Evolutionary conservation across 2,329 filamentous ascomycete species (phyloP), one percentile per base, ranked within the genome.

Genomic region (Cladobotryum mycophilum): DNA sequence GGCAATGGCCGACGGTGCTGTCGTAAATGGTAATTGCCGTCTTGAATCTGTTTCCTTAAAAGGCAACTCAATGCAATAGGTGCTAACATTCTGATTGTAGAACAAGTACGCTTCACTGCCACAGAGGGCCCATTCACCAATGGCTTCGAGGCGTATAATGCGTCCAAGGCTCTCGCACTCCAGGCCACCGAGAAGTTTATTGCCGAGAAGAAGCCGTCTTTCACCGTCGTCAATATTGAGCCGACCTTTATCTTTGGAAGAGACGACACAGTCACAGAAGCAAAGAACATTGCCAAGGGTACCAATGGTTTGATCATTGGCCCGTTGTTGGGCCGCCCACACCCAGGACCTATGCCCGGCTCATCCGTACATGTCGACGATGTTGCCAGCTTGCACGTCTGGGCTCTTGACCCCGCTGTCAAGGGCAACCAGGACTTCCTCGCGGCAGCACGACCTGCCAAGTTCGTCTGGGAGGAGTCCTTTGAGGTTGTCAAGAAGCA

Each of bases 171-270:
- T 2, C 59, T 61, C 2, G 63, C 69, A 0, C 61, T 70, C 20
- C 52, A 60, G 5, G 60, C 61, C 7, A 62, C 64, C n/a, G 64
- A 71, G 53, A 55, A 55, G 4, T 72, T 64, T 55, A 55, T 70
- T 33, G 54, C 55, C 6, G 48, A 56, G 2, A 53, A 66, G 47
- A 59, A 62, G 8, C 69, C 69, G 3, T 17, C 54, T 13, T 72
- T 69, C 45, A 61, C 67, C 46, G 56, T 68, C 34, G 59, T 69
- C 18, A 59, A 66, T 55, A 56, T 70, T 49, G 59, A 68, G 53
- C 69, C 69, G 0, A 60, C 58, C 33, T 67, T 66, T 51, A 63
- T 70, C 14, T 48, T 69, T 13, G 69, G 69, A 5, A 64, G 60
- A 40, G 65, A 71, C 53, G 63, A 68, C 46, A 7, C 33, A 13